Evolutionary conservation across 1,284 basidiomycete genomes (phyloP), one percentile per base, ranked within the genome.

Genomic region (Takashimella koratensis): DNA sequence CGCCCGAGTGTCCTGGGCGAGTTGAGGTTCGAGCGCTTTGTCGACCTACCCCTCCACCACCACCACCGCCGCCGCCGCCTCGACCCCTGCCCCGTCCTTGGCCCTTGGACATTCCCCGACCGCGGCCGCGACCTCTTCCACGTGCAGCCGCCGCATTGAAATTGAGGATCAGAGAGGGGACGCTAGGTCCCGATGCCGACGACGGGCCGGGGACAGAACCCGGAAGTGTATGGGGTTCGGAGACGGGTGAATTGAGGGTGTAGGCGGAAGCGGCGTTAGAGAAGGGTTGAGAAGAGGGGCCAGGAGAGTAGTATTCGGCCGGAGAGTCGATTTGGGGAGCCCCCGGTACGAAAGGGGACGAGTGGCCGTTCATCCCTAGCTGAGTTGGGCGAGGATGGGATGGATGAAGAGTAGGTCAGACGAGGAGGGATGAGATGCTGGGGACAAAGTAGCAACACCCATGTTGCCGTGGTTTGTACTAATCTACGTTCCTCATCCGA

Each of bases 81-180:
- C 57, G 43, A 1, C 57, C 54, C 2, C 58, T 46, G 2, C 58
- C 58, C 13, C 59, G 25, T 23, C 57, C 47, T 23, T 49, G 24
- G 5, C 60, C 58, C 11, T 56, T 49, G 4, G 62, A 61, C 5
- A 61, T 46, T 13, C 65, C 63, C 46, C 60, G 50, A 5, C 55
- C 54, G 5, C 52, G 49, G 16, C 30, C 30, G 16, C 10, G 30
- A 36, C 30, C 30, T 8, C 10, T 8, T 36, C 16, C 16, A 36
- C 30, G 30, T 8, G 30, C 30, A 8, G 30, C 30, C 8, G 30
- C 30, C 10, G 16, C 10, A 16, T 36, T 36, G 30, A 36, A 36
- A 36, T 36, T 36, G 30, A 36, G 30, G 8, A 8, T 36, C 10
- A 36, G 8, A 16, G 30, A 36, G 10, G 30, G 30, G 16, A 36